Evolutionary conservation across 768 basidiomycete genomes (phyloP), one percentile per base, ranked within the genome.

Genomic region (Tricholoma terreum): DNA sequence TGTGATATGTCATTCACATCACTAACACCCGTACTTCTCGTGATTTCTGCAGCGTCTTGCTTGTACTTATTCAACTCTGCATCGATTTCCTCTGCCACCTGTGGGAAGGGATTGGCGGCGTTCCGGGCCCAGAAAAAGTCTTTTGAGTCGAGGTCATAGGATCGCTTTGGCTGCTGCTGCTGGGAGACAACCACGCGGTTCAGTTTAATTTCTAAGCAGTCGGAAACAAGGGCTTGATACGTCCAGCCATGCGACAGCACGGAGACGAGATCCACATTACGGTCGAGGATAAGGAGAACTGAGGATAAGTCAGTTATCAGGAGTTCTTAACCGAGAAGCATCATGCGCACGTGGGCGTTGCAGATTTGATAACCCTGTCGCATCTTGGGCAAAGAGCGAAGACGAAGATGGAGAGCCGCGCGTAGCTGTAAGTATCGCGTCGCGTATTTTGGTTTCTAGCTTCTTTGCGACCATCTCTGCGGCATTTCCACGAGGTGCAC

Each of bases 71-170:
- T 94, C 62, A 98, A 73, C 71, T 98, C 97, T 6, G 79, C 65
- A 66, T 99, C 94, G 52, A 99, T 98, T 61, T 98, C 96, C 69
- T 97, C 97, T 2, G 97, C 96, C 4, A 99, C 97, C 63, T 97
- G 92, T 36, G 97, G 97, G 80, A 99, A 99, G 4, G 96, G 96
- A 58, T 90, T 92, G 7, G 92, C 87, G 1, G 95, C 93, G 66
- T 98, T 97, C 69, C 91, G 93, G 2, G 87, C 89, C 97, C 97
- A 99, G 78, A 99, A 99, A 74, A 97, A 99, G 72, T 99, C 97
- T 67, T 96, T 98, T 19, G 92, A 87, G 72, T 98, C 97, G 33
- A 99, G 85, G 73, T 99, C 97, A 64, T 98, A 98, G 0, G 92
- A 87, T 52, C 82, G 72, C 75, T 93, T 89, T 73, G 88, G 84